Conservation (phyloP, 192 early-diverging fungal genomes). For the Coemansia erecta region DNA sequence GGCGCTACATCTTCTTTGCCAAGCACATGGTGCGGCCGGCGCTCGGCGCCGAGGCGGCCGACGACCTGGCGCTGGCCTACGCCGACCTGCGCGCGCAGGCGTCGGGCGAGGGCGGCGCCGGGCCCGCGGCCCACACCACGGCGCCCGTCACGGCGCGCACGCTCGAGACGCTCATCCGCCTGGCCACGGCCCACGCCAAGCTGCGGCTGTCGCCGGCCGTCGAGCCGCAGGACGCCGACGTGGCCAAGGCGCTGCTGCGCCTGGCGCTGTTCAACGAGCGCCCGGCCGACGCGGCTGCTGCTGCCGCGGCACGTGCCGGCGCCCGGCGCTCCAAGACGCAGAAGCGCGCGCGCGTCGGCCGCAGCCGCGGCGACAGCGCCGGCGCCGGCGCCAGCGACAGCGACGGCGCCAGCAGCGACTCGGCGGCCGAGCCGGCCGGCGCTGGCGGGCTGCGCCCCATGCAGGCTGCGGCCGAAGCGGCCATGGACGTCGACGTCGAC, state of each 20-base stretch:
- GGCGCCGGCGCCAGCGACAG: slow-evolving; percentile 21
- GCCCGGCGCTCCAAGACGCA: slow-evolving; percentile 21
- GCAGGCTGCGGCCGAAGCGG: neutral
- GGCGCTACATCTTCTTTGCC: slow-evolving; percentile 94
- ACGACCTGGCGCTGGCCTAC: slow-evolving; percentile 78
- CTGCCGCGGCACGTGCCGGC: slow-evolving; percentile 30
- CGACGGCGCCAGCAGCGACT: too few relatives aligned
- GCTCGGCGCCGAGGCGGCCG: slow-evolving; percentile 78
- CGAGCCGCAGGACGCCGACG: slow-evolving; percentile 79
- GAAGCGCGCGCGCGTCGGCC: slow-evolving; percentile 49
- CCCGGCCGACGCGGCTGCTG: slow-evolving; percentile 28
- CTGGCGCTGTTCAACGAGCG: slow-evolving; percentile 91
- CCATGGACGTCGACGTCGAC: slow-evolving; percentile 30
- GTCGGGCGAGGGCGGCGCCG: slow-evolving; percentile 46
- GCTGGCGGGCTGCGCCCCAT: slow-evolving; percentile 1
- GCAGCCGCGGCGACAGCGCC: slow-evolving; percentile 39
- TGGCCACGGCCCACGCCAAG: slow-evolving; percentile 97
- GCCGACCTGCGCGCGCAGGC: slow-evolving; percentile 79
- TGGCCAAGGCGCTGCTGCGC: slow-evolving; percentile 76
- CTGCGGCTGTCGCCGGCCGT: slow-evolving; percentile 77
- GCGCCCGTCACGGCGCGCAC: slow-evolving; percentile 98
- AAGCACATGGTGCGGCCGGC: slow-evolving; percentile 83
- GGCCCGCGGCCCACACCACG: slow-evolving; percentile 77
- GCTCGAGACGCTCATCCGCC: slow-evolving; percentile 94
- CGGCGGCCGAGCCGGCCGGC: neutral